These are phyloP conservation scores for Penicillium paneum DNA, from an alignment of 2,329 filamentous ascomycete genomes.

Conservation along the genomic window DNA sequence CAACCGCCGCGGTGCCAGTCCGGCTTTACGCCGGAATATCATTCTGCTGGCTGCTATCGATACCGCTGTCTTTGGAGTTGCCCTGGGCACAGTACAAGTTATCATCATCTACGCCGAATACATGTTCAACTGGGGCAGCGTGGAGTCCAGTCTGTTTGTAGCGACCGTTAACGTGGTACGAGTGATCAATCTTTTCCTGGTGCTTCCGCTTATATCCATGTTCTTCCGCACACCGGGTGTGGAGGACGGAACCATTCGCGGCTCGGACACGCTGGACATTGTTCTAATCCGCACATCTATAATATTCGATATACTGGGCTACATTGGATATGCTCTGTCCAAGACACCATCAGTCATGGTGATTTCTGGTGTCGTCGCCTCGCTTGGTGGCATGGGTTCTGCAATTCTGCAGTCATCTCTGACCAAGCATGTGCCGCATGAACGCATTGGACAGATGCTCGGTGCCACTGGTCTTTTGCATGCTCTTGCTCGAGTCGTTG, in stretches of 20 bases:
- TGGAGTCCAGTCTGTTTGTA: slow-evolving; percentile 76
- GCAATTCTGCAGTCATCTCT: slow-evolving; percentile 80
- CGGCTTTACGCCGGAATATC: slow-evolving; percentile 72
- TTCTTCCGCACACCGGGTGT: slow-evolving; percentile 56
- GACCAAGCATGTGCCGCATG: slow-evolving; percentile 85
- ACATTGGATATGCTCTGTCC: slow-evolving; percentile 69
- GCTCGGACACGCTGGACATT: slow-evolving; percentile 75
- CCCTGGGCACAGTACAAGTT: slow-evolving; percentile 77
- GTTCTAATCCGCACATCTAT: slow-evolving; percentile 72
- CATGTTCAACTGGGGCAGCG: slow-evolving; percentile 76
- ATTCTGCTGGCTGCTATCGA: slow-evolving; percentile 76
- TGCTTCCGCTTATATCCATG: slow-evolving; percentile 75
- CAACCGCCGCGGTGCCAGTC: slow-evolving; percentile 57
- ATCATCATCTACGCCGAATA: slow-evolving; percentile 79
- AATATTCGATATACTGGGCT: slow-evolving; percentile 71
- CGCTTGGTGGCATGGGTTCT: slow-evolving; percentile 78
- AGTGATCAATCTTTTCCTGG: slow-evolving; percentile 68
- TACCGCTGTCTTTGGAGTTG: slow-evolving; percentile 74
- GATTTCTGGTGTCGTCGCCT: slow-evolving; percentile 66
- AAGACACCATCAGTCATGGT: slow-evolving; percentile 64
- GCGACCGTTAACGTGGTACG: slow-evolving; percentile 74
- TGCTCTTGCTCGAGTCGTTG: slow-evolving; percentile 72
- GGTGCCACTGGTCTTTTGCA: slow-evolving; percentile 85
- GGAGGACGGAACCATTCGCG: slow-evolving; percentile 53
- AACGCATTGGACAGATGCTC: slow-evolving; percentile 79